A percentile compares a stretch with the other conserved stretches of the same genome.
Evolutionary conservation across 768 basidiomycete genomes (phyloP).

Genomic region (Lyophyllum atratum): DNA sequence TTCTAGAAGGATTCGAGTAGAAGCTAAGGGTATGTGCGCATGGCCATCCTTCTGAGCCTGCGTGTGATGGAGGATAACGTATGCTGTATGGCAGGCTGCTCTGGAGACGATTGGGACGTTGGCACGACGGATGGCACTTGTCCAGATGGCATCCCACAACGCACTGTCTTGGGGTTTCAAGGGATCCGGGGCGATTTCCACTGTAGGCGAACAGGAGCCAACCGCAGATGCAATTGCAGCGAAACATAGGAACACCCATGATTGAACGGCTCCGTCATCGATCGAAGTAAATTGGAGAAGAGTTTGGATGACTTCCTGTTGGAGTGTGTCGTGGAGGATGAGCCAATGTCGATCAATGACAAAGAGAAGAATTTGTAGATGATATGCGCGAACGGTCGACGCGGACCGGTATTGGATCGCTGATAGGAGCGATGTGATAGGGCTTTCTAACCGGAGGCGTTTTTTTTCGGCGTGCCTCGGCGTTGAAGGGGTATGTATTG

Average conservation of each 20-base stretch:
- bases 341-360: slow-evolving; percentile 80
- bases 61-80: slow-evolving; percentile 45
- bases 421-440: slow-evolving; percentile 55
- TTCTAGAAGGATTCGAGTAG: slow-evolving; percentile 64
- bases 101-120: slow-evolving; percentile 72
- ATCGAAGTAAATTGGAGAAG: slow-evolving; percentile 63
- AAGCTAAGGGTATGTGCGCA: slow-evolving; percentile 40
- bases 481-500: slow-evolving; percentile 36
- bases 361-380: slow-evolving; percentile 82
- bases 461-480: slow-evolving; percentile 40
- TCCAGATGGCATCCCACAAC: slow-evolving; percentile 87
- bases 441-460: slow-evolving; percentile 57
- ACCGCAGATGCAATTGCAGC: slow-evolving; percentile 68
- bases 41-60: slow-evolving; percentile 26
- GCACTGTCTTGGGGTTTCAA: slow-evolving; percentile 19
- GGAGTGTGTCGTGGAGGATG: slow-evolving; percentile 57
- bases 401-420: slow-evolving; percentile 41
- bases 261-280: slow-evolving; percentile 69
- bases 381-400: slow-evolving; percentile 41
- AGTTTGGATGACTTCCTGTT: slow-evolving; percentile 52
- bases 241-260: slow-evolving; percentile 84
- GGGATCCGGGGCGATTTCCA: neutral
- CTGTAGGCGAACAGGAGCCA: slow-evolving; percentile 11
- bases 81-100: slow-evolving; percentile 74
- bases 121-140: slow-evolving; percentile 74